A percentile compares a stretch with the other conserved stretches of the same genome.
Evolutionary conservation across 2,329 filamentous ascomycete species (phyloP).

Genomic region (Fusarium sp.): DNA sequence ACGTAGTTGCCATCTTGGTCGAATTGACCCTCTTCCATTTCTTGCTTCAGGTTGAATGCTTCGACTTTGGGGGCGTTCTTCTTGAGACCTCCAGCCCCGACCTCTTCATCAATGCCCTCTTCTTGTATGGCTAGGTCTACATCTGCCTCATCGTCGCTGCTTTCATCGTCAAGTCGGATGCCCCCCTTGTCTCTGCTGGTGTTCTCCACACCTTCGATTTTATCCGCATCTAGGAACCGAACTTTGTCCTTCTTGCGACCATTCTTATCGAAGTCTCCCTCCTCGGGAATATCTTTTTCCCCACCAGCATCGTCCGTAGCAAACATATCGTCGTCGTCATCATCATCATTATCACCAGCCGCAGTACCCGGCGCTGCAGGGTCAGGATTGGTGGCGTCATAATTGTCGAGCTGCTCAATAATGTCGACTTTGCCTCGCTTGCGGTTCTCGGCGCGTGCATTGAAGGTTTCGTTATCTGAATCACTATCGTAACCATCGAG

Average conservation of each 20-base stretch:
- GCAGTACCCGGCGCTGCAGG: slow-evolving; percentile 58
- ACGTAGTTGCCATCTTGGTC: slow-evolving; percentile 93
- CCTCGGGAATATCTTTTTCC: slow-evolving; percentile 45
- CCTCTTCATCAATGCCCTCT: slow-evolving; percentile 83
- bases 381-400: slow-evolving; percentile 55
- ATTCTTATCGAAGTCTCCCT: slow-evolving; percentile 44
- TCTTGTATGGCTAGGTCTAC: slow-evolving; percentile 76
- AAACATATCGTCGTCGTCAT: slow-evolving; percentile 75
- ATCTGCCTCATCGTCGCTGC: slow-evolving; percentile 71
- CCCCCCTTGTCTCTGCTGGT: slow-evolving; percentile 77
- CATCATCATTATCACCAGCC: slow-evolving; percentile 66
- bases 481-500: slow-evolving; percentile 97
- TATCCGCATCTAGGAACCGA: slow-evolving; percentile 62
- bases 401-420: slow-evolving; percentile 62
- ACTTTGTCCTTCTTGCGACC: slow-evolving; percentile 71
- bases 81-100: slow-evolving; percentile 90
- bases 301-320: slow-evolving; percentile 67
- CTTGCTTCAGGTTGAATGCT: slow-evolving; percentile 90
- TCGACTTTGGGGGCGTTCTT: slow-evolving; percentile 93
- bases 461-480: slow-evolving; percentile 89
- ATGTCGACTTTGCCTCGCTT: slow-evolving; percentile 59
- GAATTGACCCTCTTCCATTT: slow-evolving; percentile 92
- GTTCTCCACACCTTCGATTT: slow-evolving; percentile 82
- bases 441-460: slow-evolving; percentile 72
- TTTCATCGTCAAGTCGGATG: slow-evolving; percentile 67